These are phyloP conservation scores for Boletus huronensis DNA, from an alignment of 768 basidiomycete genomes.

Conservation along the genomic window DNA sequence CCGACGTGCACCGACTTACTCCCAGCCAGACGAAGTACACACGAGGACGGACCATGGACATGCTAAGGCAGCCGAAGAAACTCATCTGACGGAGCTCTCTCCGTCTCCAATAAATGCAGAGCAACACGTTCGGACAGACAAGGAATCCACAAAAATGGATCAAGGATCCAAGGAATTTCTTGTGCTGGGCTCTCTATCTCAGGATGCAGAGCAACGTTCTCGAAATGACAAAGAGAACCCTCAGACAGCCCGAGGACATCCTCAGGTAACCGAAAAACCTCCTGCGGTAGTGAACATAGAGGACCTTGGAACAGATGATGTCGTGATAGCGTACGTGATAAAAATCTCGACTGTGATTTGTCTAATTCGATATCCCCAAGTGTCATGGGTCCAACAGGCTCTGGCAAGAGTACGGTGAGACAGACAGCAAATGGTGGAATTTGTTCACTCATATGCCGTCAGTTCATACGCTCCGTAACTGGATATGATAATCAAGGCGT, in stretches of 20 bases:
- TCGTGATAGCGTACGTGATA: conserved; percentile 10
- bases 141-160: background rate
- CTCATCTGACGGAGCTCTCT: background rate
- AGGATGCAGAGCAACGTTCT: background rate
- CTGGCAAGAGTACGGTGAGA: conserved; percentile 7
- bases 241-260: background rate
- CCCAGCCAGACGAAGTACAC: background rate
- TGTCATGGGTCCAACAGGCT: conserved; percentile 21
- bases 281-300: background rate
- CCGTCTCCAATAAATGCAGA: background rate
- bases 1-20: too few species aligned
- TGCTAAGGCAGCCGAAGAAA: background rate
- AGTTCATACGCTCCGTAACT: conserved; percentile 13
- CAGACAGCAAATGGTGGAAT: too few species aligned
- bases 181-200: background rate
- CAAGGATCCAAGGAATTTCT: background rate
- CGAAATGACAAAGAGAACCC: too few species aligned
- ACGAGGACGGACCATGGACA: too few species aligned
- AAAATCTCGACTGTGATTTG: background rate
- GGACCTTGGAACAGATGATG: background rate
- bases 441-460: background rate
- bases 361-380: conserved; percentile 1
- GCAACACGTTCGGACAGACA: background rate
- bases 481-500: background rate
- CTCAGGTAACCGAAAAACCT: background rate